Conservation (phyloP, 164 flowering plant genomes). For the Tetrastigma voinierianum region DNA sequence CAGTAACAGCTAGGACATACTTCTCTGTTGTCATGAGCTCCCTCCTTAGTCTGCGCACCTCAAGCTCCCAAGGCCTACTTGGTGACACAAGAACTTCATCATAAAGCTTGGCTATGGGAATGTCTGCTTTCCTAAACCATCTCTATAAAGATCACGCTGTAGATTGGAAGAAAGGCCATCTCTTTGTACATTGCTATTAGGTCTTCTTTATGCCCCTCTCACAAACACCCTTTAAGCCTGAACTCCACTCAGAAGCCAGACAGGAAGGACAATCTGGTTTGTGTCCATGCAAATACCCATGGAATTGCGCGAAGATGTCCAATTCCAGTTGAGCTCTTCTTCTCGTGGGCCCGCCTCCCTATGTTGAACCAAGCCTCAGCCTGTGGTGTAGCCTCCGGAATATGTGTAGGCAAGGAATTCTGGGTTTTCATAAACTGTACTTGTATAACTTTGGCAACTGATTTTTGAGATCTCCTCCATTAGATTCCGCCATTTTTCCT, state of each 20-base stretch:
- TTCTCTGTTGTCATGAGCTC: slow-evolving; percentile 70
- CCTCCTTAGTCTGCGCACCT: slow-evolving; percentile 62
- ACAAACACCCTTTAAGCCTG: slow-evolving; percentile 76
- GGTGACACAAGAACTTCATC: slow-evolving; percentile 84
- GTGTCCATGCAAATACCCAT: slow-evolving; percentile 98
- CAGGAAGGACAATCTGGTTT: slow-evolving; percentile 88
- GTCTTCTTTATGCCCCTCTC: slow-evolving; percentile 73
- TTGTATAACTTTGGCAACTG: slow-evolving; percentile 74
- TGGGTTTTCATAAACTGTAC: slow-evolving; percentile 83
- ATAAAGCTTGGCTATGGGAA: slow-evolving; percentile 74
- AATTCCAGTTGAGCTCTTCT: slow-evolving; percentile 72
- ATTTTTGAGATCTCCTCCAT: slow-evolving; percentile 89
- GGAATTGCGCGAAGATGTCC: slow-evolving; percentile 94
- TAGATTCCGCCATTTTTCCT: slow-evolving; percentile 83
- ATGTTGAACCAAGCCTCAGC: slow-evolving; percentile 95
- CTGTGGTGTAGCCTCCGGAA: slow-evolving; percentile 97
- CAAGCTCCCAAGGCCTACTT: slow-evolving; percentile 58
- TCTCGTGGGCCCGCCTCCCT: slow-evolving; percentile 94
- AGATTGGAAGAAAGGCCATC: slow-evolving; percentile 95
- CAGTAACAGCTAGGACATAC: slow-evolving; percentile 67
- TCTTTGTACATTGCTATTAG: slow-evolving; percentile 80
- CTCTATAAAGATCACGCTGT: slow-evolving; percentile 88
- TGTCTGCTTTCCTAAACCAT: slow-evolving; percentile 93
- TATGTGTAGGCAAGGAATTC: slow-evolving; percentile 83
- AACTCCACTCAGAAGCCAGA: slow-evolving; percentile 99